Conservation (phyloP, 352 stramenopile species). For the Phytophthora uliginosa region DNA sequence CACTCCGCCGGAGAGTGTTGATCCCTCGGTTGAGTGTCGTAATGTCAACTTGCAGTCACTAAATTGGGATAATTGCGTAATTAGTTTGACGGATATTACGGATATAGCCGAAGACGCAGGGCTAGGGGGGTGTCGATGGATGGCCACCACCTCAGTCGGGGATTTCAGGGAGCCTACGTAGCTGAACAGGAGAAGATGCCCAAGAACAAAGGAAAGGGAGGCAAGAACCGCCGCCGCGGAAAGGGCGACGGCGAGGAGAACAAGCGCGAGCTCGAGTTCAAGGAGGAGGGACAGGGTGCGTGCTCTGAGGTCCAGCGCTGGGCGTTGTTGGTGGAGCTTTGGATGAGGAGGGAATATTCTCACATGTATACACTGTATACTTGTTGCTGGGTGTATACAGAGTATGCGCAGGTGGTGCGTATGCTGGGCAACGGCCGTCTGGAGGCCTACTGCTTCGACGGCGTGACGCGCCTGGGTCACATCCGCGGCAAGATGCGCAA, state of each 20-base stretch:
- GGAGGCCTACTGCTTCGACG: slow-evolving; percentile 99
- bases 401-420: slow-evolving; percentile 98
- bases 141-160: slow-evolving; percentile 27
- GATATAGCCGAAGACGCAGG: not conserved
- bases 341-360: too few species aligned
- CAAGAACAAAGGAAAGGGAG: slow-evolving; percentile 97
- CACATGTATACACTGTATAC: slow-evolving; percentile 17
- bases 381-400: slow-evolving; percentile 44
- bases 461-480: slow-evolving; percentile 97
- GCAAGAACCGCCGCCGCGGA: slow-evolving; percentile 98
- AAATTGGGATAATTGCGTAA: not conserved
- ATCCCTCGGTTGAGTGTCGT: not conserved
- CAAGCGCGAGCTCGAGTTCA: slow-evolving; percentile 99
- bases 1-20: slow-evolving; percentile 3
- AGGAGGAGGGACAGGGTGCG: slow-evolving; percentile 98
- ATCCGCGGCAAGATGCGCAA: slow-evolving; percentile 99
- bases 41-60: not conserved
- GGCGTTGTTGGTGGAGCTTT: too few species aligned
- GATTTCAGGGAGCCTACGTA: slow-evolving; percentile 21
- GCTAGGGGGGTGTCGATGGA: slow-evolving; percentile 1
- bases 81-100: not conserved
- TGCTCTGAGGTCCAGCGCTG: slow-evolving; percentile 3
- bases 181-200: slow-evolving; percentile 53
- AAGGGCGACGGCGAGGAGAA: slow-evolving; percentile 99
- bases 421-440: slow-evolving; percentile 99